Conservation (phyloP, 768 basidiomycete genomes). For the Dacryopinax primogenitus region DNA sequence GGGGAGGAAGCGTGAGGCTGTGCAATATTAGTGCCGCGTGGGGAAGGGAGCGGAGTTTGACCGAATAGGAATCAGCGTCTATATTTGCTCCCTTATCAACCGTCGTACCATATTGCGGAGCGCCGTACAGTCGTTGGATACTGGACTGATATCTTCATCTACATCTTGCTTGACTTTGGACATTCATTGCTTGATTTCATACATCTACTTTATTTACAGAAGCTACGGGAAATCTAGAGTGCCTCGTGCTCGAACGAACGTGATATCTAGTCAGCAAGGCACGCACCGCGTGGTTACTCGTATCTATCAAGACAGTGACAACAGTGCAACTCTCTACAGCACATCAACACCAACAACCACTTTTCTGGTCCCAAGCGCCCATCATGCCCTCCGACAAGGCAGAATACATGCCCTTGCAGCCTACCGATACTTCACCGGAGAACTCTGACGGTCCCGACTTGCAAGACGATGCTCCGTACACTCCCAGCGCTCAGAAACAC, state of each 20-base stretch:
- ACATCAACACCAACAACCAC: neutral
- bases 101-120: no score
- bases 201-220: no score
- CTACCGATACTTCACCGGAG: neutral
- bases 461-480: neutral
- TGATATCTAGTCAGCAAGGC: neutral
- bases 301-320: no score
- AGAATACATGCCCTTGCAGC: neutral
- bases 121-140: no score
- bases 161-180: no score
- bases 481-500: neutral
- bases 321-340: no score
- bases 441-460: neutral
- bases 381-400: neutral
- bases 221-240: no score
- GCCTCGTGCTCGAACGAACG: no score
- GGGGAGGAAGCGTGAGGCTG: neutral
- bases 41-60: conserved; percentile 1
- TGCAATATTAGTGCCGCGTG: neutral
- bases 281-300: no score
- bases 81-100: no score
- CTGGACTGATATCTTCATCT: no score
- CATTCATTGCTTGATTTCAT: no score
- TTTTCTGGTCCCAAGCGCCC: neutral
- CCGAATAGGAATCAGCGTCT: neutral